Base-by-base conservation (phyloP, 2,329 filamentous ascomycete species). In the Whalleya microplaca region DNA sequence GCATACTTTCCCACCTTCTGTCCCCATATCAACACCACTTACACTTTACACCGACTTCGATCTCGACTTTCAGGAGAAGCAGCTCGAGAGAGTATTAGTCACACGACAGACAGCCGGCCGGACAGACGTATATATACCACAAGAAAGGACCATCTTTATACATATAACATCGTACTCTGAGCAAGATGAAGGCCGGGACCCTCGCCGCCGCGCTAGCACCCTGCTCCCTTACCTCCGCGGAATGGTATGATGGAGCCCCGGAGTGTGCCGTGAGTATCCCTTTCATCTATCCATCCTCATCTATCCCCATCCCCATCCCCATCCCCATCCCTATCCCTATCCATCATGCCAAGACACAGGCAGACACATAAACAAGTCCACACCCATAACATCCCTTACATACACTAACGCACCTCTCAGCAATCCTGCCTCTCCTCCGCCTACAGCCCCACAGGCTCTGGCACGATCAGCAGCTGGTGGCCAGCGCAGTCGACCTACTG, bases 341-440 rank as follows among this genome's bases (percentile, higher is more conserved):
- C 37, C 32, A 40, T 40, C n/a, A 29, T 9, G 9, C 23, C 23
- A 27, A 27, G 4, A 4, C 4, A 27, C 23, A 4, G 9, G 9
- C 23, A 4, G 9, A 27, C 9, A 18, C 32, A 41, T 9, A 19
- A 32, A 21, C 29, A 10, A n/a, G n/a, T n/a, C n/a, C n/a, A n/a
- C n/a, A n/a, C n/a, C n/a, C n/a, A n/a, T n/a, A n/a, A n/a, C n/a
- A n/a, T n/a, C n/a, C n/a, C n/a, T n/a, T n/a, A 21, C 53, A 60
- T 55, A 68, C 54, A 19, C 48, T 27, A n/a, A 23, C 52, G 16
- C 18, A 41, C 14, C 16, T 12, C 41, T 43, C 55, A 78, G 77
- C 70, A 77, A 69, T 71, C 71, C 51, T 79, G 77, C 55, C 69
- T 78, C 46, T 76, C 75, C 9, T 76, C 75, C 2, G 68, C 65